Base-by-base conservation (phyloP, 208 protist species). In the Lotmaria passim region DNA sequence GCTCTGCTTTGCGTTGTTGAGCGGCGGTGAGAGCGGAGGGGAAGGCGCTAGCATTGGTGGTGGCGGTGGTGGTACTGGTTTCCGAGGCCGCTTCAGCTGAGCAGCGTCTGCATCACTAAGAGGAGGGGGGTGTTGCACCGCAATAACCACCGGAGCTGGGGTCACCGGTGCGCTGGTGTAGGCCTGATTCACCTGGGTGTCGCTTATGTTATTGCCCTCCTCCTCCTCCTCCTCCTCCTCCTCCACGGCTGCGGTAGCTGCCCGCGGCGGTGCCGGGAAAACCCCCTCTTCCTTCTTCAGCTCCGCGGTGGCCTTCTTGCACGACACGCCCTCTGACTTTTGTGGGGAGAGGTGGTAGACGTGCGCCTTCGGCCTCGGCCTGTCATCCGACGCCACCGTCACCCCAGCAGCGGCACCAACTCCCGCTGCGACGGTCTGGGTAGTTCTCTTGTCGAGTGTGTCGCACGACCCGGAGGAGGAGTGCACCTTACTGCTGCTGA, bases 401-500 rank as follows among this genome's bases (percentile, higher is more conserved):
- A 5, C n/a, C n/a, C n/a, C n/a, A n/a, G n/a, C 56, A 5, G 58
- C 12, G n/a, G 26, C 43, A 6, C 7, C 24, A 0, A 11, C 8
- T 33, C 50, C 14, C 1, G 30, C 10, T 2, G 7, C 3, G 7
- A 52, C 7, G 3, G 21, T 17, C 8, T 53, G 2, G 8, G 30
- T 17, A 17, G 47, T n/a, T 2, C 17, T n/a, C 15, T 26, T 7
- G 50, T 56, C 34, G 10, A 33, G 26, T 7, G 60, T 56, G 14
- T 2, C 5, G 47, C 56, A 31, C n/a, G 60, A 56, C 15, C 7
- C 28, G 23, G 24, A 1, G 0, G 30, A 7, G 31, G 44, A 56
- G 4, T 56, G 60, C 12, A 66, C 4, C 60, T 66, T 66, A 23
- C 46, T 66, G 30, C 21, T 23, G 46, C 34, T 66, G 60, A 53